These are phyloP conservation scores for Podospora australis DNA, from an alignment of 495 filamentous ascomycete species.

Conservation along the genomic window DNA sequence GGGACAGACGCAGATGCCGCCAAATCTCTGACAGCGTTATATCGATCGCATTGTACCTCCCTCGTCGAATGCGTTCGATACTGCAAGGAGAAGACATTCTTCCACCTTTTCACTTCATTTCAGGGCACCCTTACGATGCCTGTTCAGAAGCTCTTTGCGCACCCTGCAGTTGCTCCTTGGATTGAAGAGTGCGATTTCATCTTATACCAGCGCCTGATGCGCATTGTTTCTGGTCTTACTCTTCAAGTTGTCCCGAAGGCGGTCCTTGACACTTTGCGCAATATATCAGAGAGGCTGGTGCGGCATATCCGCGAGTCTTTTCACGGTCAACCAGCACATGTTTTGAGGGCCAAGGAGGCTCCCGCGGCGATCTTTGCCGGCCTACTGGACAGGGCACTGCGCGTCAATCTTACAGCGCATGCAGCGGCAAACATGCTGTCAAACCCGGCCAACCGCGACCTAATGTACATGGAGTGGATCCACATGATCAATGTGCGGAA, in stretches of 20 bases:
- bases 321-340: conserved; percentile 71
- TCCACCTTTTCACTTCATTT: conserved; percentile 91
- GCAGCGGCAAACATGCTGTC: conserved; percentile 72
- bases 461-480: conserved; percentile 93
- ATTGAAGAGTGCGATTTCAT: conserved; percentile 91
- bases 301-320: conserved; percentile 74
- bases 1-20: conserved; percentile 78
- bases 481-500: conserved; percentile 66
- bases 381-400: conserved; percentile 73
- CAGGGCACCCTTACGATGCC: conserved; percentile 93
- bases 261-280: conserved; percentile 76
- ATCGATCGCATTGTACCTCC: conserved; percentile 89
- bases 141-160: conserved; percentile 86
- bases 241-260: conserved; percentile 81
- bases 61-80: conserved; percentile 91
- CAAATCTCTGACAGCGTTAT: conserved; percentile 73
- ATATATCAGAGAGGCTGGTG: conserved; percentile 72
- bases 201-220: conserved; percentile 94
- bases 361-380: conserved; percentile 86
- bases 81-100: conserved; percentile 90
- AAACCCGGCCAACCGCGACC: conserved; percentile 65
- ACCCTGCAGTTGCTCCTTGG: conserved; percentile 79
- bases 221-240: conserved; percentile 74
- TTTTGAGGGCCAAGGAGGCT: conserved; percentile 74
- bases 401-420: conserved; percentile 87